Conservation (phyloP, 345 rosid genomes). For the Orychophragmus violaceus region DNA sequence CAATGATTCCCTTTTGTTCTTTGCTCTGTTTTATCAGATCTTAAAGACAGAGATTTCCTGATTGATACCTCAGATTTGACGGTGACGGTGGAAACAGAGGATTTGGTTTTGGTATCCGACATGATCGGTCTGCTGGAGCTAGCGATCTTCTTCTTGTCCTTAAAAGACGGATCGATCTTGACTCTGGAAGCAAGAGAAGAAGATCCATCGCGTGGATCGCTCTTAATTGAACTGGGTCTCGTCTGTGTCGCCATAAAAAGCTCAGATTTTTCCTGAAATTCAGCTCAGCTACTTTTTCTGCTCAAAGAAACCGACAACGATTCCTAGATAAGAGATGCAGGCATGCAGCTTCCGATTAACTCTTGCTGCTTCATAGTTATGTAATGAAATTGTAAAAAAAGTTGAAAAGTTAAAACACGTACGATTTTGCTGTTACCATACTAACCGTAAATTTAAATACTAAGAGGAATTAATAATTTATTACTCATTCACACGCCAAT, state of each 20-base stretch:
- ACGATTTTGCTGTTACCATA: neutral
- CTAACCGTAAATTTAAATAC: conserved; percentile 17
- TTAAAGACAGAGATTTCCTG: neutral
- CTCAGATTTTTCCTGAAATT: conserved; percentile 7
- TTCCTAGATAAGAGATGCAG: neutral
- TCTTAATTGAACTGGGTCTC: conserved; percentile 42
- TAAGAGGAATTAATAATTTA: neutral
- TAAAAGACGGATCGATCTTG: conserved; percentile 37
- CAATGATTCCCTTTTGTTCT: neutral
- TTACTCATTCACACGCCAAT: neutral
- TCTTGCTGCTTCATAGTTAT: conserved; percentile 15
- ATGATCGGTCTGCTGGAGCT: conserved; percentile 41
- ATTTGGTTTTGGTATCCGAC: conserved; percentile 41
- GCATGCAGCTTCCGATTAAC: conserved; percentile 6
- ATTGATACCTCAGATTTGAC: conserved; percentile 52
- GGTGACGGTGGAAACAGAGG: conserved; percentile 31
- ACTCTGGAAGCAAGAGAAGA: conserved; percentile 31
- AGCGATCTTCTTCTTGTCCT: conserved; percentile 48
- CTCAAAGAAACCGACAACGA: neutral
- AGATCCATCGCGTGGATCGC: conserved; percentile 47
- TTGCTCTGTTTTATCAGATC: neutral
- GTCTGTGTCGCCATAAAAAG: conserved; percentile 43
- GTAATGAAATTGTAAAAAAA: conserved; percentile 25
- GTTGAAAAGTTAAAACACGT: neutral
- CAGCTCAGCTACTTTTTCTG: neutral